Evolutionary conservation across 2,329 filamentous ascomycete genomes (phyloP).

Genomic region (Alternaria ventricosa): DNA sequence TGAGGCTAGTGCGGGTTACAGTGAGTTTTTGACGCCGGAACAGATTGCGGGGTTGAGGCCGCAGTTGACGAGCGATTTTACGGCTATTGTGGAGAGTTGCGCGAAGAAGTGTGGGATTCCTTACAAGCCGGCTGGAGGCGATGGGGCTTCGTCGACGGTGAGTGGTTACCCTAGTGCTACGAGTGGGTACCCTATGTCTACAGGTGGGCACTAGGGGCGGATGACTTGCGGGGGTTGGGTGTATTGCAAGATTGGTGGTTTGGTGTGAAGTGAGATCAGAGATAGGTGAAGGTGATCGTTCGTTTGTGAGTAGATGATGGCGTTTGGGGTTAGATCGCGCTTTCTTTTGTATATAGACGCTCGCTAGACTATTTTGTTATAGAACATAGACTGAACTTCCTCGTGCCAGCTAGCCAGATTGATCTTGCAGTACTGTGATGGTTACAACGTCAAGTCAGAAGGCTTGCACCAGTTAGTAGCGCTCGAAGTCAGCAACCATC

Average conservation of each 20-base stretch:
- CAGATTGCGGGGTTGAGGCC: slow-evolving; percentile 19
- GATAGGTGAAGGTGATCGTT: background rate
- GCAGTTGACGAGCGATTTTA: slow-evolving; percentile 24
- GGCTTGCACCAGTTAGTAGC: too few relatives aligned
- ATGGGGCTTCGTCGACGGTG: background rate
- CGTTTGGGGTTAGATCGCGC: background rate
- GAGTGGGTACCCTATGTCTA: background rate
- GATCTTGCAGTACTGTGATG: background rate
- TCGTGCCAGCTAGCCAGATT: background rate
- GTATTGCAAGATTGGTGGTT: background rate
- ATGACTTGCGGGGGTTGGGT: background rate
- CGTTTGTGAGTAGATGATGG: background rate
- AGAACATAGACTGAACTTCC: background rate
- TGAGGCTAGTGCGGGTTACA: slow-evolving; percentile 18
- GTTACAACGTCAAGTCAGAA: too few relatives aligned
- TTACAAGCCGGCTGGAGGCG: background rate
- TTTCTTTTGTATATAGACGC: slow-evolving; percentile 3
- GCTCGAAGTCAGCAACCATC: too few relatives aligned
- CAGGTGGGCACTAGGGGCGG: background rate
- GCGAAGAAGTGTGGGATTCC: slow-evolving; percentile 30
- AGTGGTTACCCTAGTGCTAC: background rate
- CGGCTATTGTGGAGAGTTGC: slow-evolving; percentile 23
- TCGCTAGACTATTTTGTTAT: background rate
- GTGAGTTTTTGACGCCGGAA: slow-evolving; percentile 23
- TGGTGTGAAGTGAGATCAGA: too few relatives aligned